A percentile compares a stretch with the other conserved stretches of the same genome.
phyloP scores from a whole-genome alignment of 192 early-diverging fungal species.

The Diversispora epigaea region DNA sequence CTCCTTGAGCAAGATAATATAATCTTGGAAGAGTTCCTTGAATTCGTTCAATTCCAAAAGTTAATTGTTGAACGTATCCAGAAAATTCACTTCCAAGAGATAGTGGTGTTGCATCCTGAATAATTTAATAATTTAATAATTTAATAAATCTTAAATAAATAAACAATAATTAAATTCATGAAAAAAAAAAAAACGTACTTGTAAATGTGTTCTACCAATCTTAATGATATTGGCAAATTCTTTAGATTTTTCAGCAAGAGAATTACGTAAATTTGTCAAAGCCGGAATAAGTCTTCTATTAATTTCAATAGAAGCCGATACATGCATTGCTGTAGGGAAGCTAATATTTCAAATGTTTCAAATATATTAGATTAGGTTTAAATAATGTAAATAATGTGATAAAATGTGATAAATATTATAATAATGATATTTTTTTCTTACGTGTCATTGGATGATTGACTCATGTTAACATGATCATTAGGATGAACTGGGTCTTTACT shows the following conservation, averaged over 20 bases:
- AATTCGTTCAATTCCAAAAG: conserved; percentile 86
- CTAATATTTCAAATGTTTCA: conserved; percentile 4
- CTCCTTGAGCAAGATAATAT: conserved; percentile 94
- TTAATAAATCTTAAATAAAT: conserved; percentile 1
- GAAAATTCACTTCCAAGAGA: conserved; percentile 99
- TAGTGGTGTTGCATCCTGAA: conserved; percentile 89
- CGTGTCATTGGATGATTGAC: conserved; percentile 97
- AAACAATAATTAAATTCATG: background rate
- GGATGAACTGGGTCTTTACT: conserved; percentile 96
- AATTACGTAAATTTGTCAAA: conserved; percentile 75
- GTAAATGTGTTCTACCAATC: conserved; percentile 98
- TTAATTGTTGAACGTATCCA: conserved; percentile 92
- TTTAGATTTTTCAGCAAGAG: conserved; percentile 73
- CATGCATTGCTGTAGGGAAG: conserved; percentile 99
- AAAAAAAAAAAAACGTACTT: conserved; percentile 47
- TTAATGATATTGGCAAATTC: conserved; percentile 95
- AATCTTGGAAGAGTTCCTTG: conserved; percentile 79
- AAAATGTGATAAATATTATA: background rate
- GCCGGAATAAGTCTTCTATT: conserved; percentile 84
- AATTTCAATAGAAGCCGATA: conserved; percentile 89
- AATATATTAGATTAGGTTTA: background rate
- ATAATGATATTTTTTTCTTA: conserved; percentile 35
- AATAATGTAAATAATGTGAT: conserved; percentile 7
- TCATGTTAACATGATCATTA: conserved; percentile 99
- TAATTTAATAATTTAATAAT: conserved; percentile 1